Conservation (phyloP, 306 rosid genomes). For the Ormosia semicastrata region DNA sequence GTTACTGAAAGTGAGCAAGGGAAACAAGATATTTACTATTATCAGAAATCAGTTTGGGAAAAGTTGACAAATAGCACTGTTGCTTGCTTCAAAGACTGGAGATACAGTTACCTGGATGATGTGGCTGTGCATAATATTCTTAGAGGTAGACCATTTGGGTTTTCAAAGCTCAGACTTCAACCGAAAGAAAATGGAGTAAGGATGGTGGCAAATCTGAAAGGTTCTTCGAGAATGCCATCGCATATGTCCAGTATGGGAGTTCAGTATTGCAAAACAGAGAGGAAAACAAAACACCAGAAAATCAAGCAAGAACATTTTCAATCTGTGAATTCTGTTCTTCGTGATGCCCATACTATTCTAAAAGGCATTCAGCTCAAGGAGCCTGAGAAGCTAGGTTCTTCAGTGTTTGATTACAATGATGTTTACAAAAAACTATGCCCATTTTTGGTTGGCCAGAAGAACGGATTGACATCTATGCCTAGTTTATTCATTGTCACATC, state of each 20-base stretch:
- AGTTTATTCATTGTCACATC: slow-evolving; percentile 60
- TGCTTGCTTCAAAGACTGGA: slow-evolving; percentile 51
- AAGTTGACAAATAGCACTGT: slow-evolving; percentile 52
- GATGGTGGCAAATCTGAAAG: slow-evolving; percentile 80
- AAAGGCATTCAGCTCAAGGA: slow-evolving; percentile 61
- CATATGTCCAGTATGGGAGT: slow-evolving; percentile 23
- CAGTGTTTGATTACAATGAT: slow-evolving; percentile 90
- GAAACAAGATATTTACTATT: slow-evolving; percentile 68
- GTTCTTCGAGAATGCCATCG: slow-evolving; percentile 60
- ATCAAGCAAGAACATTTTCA: slow-evolving; percentile 39
- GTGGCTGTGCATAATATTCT: slow-evolving; percentile 59
- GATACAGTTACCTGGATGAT: slow-evolving; percentile 56
- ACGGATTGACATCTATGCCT: slow-evolving; percentile 39
- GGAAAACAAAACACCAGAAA: slow-evolving; percentile 17
- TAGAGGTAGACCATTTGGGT: slow-evolving; percentile 70
- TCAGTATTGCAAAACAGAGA: slow-evolving; percentile 22
- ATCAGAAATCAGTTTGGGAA: slow-evolving; percentile 74
- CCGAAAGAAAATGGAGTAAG: slow-evolving; percentile 86
- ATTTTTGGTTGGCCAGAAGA: slow-evolving; percentile 52
- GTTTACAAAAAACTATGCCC: slow-evolving; percentile 66
- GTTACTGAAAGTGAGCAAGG: slow-evolving; percentile 79
- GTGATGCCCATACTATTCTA: slow-evolving; percentile 64
- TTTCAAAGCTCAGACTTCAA: slow-evolving; percentile 80
- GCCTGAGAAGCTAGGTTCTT: slow-evolving; percentile 77
- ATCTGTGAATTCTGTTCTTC: slow-evolving; percentile 71